phyloP scores from a whole-genome alignment of 2,329 filamentous ascomycete species.

The Phyllosticta citrichinensis region DNA sequence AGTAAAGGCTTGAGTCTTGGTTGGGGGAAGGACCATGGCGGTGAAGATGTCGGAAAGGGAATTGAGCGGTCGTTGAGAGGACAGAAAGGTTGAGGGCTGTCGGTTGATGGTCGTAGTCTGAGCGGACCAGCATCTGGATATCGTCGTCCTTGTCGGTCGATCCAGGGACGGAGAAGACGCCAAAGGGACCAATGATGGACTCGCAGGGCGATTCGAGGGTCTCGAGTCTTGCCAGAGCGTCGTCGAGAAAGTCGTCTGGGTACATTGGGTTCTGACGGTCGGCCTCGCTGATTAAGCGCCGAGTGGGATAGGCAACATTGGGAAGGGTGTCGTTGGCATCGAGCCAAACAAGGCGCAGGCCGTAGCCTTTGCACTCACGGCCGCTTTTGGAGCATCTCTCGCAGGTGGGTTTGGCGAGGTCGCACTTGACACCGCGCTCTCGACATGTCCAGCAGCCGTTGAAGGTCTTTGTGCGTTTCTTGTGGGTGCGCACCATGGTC shows the following conservation, averaged over 20 bases:
- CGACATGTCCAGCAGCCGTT: conserved; percentile 33
- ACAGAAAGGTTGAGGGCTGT: neutral
- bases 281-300: conserved; percentile 6
- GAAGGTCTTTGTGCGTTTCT: conserved; percentile 22
- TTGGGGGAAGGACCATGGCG: neutral
- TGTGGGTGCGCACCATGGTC: conserved; percentile 1
- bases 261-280: conserved; percentile 2
- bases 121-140: neutral
- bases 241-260: neutral
- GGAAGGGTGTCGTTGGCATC: neutral
- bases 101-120: neutral
- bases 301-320: neutral
- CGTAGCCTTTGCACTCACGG: conserved; percentile 6
- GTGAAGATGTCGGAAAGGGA: neutral
- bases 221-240: neutral
- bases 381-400: conserved; percentile 20
- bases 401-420: conserved; percentile 29
- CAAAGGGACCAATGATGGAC: neutral
- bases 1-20: neutral
- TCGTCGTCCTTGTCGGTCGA: too few relatives aligned
- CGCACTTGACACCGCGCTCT: conserved; percentile 31
- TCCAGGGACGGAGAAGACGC: neutral
- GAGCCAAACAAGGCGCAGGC: conserved; percentile 6
- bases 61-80: neutral
- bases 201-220: neutral